phyloP scores from a whole-genome alignment of 192 early-diverging fungal genomes.

The Pilaira anomala region DNA sequence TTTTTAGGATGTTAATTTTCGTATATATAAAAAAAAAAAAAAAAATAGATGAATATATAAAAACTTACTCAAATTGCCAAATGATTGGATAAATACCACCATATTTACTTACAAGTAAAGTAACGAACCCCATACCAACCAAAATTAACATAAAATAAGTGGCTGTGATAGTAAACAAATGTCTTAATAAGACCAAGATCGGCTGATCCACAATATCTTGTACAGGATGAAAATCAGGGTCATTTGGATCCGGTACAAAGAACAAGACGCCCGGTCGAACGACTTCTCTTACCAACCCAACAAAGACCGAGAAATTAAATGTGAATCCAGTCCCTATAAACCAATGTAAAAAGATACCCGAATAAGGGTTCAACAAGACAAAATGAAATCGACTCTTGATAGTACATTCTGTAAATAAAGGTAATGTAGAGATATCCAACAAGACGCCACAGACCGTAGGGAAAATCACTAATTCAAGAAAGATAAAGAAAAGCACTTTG shows the following conservation, averaged over 20 bases:
- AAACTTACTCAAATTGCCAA: constrained; percentile 60
- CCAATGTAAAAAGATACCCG: constrained; percentile 80
- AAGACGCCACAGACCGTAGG: constrained; percentile 86
- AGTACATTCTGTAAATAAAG: constrained; percentile 63
- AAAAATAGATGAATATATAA: neutral
- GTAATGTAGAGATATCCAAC: constrained; percentile 76
- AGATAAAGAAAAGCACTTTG: constrained; percentile 82
- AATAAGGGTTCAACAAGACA: constrained; percentile 55
- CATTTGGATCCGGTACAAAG: constrained; percentile 96
- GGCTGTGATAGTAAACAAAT: constrained; percentile 70
- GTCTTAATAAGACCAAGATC: constrained; percentile 71
- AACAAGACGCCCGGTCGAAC: constrained; percentile 93
- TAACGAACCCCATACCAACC: constrained; percentile 61
- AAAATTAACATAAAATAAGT: constrained; percentile 84
- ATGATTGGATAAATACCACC: constrained; percentile 53
- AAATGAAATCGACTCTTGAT: constrained; percentile 48
- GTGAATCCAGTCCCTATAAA: constrained; percentile 91
- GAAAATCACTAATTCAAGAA: constrained; percentile 83
- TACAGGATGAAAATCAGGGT: constrained; percentile 89
- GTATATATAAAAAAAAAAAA: constrained; percentile 4
- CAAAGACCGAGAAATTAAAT: constrained; percentile 86
- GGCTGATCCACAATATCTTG: constrained; percentile 86
- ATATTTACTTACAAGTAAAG: constrained; percentile 33
- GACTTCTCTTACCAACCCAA: constrained; percentile 71
- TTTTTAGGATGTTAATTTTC: constrained; percentile 9